Conservation (phyloP, 495 filamentous ascomycete genomes). For the Lophiotrema nucula region DNA sequence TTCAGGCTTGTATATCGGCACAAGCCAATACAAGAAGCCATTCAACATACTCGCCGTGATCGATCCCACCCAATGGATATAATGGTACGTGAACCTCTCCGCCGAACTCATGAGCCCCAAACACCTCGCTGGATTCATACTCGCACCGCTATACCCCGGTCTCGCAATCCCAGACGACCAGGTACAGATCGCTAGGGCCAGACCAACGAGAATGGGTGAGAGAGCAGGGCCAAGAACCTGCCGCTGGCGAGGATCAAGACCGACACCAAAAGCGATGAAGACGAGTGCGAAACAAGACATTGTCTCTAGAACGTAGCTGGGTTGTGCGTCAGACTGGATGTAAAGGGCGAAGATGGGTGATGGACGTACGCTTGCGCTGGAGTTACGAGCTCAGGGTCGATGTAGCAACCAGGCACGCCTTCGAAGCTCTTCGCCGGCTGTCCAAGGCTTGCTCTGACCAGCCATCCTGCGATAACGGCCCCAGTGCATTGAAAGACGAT, state of each 20-base stretch:
- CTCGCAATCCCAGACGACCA: slow-evolving; percentile 49
- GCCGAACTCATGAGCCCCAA: slow-evolving; percentile 29
- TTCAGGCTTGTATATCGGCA: slow-evolving; percentile 30
- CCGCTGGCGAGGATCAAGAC: slow-evolving; percentile 56
- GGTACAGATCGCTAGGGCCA: slow-evolving; percentile 46
- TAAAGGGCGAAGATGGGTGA: not conserved
- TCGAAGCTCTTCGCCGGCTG: not conserved
- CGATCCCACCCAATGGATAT: slow-evolving; percentile 30
- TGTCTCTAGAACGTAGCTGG: slow-evolving; percentile 23
- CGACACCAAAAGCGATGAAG: slow-evolving; percentile 52
- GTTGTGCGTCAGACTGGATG: too few species aligned
- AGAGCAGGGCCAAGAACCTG: slow-evolving; percentile 52
- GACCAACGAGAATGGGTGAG: slow-evolving; percentile 46
- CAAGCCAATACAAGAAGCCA: slow-evolving; percentile 26
- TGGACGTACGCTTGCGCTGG: slow-evolving; percentile 22
- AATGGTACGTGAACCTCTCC: slow-evolving; percentile 23
- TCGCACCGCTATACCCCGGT: slow-evolving; percentile 49
- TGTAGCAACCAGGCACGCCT: slow-evolving; percentile 26
- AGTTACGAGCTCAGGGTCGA: slow-evolving; percentile 20
- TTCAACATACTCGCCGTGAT: slow-evolving; percentile 26
- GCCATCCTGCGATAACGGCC: slow-evolving; percentile 14
- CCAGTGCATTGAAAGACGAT: slow-evolving; percentile 26
- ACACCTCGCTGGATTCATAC: slow-evolving; percentile 30
- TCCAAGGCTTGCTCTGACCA: slow-evolving; percentile 23
- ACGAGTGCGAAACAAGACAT: slow-evolving; percentile 23